Percentiles rank a stretch among this genome's conserved stretches.
phyloP scores from a whole-genome alignment of 192 early-diverging fungal species.

The Linnemannia schmuckeri region DNA sequence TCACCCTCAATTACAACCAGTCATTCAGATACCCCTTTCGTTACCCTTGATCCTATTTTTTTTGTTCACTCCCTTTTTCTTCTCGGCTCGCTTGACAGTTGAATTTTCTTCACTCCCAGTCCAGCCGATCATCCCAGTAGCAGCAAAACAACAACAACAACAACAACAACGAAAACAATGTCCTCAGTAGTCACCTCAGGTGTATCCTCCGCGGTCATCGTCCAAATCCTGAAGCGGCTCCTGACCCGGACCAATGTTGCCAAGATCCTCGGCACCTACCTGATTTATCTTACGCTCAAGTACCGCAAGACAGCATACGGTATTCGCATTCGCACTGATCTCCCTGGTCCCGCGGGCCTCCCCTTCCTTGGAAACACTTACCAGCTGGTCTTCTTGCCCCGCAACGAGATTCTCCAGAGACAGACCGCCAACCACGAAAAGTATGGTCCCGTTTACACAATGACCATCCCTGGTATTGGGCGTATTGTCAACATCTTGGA shows the following conservation, averaged over 20 bases:
- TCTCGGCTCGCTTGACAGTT: neutral
- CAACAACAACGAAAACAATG: neutral
- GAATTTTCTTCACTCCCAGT: neutral
- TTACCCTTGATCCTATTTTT: neutral
- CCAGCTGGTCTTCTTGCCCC: slow-evolving; percentile 7
- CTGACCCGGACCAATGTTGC: slow-evolving; percentile 20
- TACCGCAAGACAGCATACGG: slow-evolving; percentile 42
- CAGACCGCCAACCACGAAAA: slow-evolving; percentile 28
- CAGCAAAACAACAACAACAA: neutral
- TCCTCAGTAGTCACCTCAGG: neutral
- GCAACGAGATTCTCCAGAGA: slow-evolving; percentile 32
- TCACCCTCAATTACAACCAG: neutral
- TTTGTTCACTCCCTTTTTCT: neutral
- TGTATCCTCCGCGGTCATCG: neutral
- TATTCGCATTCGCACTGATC: slow-evolving; percentile 17
- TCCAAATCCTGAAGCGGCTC: slow-evolving; percentile 11
- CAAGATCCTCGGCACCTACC: slow-evolving; percentile 23
- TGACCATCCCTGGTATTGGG: slow-evolving; percentile 40
- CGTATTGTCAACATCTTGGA: slow-evolving; percentile 34
- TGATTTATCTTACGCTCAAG: slow-evolving; percentile 33
- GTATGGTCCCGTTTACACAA: slow-evolving; percentile 35
- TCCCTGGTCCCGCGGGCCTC: slow-evolving; percentile 28
- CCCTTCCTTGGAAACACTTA: slow-evolving; percentile 41
- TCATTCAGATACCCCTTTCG: neutral
- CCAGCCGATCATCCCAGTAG: neutral